Percentiles rank a stretch among this genome's conserved stretches.
Conservation (phyloP, 208 protist genomes). For the Strigomonas culicis region DNA sequence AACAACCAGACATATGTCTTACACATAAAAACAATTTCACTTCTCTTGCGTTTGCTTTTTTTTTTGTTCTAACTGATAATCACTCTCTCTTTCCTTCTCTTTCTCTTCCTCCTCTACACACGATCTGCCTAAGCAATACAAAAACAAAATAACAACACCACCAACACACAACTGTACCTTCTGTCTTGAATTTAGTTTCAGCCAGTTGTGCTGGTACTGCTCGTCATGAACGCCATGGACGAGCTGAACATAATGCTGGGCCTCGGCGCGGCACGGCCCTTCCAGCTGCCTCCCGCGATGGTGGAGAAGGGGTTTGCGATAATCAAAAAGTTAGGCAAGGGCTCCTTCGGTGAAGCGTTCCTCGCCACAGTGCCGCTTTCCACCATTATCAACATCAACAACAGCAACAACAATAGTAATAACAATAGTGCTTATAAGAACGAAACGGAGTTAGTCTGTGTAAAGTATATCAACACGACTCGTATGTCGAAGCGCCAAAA, state of each 20-base stretch:
- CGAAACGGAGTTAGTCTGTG: slow-evolving; percentile 27
- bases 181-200: no score
- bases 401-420: no score
- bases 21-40: not conserved
- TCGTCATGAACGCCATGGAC: slow-evolving; percentile 75
- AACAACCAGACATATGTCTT: not conserved
- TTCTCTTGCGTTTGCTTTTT: slow-evolving; percentile 1
- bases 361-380: slow-evolving; percentile 44
- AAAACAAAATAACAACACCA: slow-evolving; percentile 1
- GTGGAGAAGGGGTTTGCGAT: slow-evolving; percentile 58
- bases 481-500: slow-evolving; percentile 68
- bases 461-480: slow-evolving; percentile 83
- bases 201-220: no score
- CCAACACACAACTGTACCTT: no score
- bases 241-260: slow-evolving; percentile 86
- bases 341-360: slow-evolving; percentile 80
- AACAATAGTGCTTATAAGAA: no score
- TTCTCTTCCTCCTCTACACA: slow-evolving; percentile 4
- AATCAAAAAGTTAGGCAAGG: slow-evolving; percentile 79
- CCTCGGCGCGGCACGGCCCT: slow-evolving; percentile 65
- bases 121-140: not conserved
- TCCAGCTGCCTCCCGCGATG: slow-evolving; percentile 63
- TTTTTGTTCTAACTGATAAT: slow-evolving; percentile 3
- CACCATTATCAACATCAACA: no score
- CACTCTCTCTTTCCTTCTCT: not conserved